Base-by-base conservation (phyloP, 139 green algal species). In the Closterium sp. region DNA sequence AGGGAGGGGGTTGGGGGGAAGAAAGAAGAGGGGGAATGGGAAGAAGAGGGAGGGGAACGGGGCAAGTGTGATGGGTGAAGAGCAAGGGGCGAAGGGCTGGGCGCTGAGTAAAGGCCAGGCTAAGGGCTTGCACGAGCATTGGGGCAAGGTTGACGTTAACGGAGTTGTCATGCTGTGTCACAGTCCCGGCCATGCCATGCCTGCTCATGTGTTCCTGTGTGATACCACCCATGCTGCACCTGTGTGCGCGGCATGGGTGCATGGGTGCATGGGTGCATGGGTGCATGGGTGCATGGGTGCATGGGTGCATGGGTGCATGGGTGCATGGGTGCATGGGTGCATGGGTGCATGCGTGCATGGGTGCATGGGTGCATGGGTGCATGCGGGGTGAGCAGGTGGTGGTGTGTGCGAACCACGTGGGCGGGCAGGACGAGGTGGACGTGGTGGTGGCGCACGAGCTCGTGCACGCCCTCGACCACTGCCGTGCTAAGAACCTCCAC, bases 381-480 rank as follows among this genome's bases (percentile, higher is more conserved):
- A n/a, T n/a, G n/a, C n/a, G n/a, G n/a, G n/a, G n/a, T n/a, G n/a
- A n/a, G 42, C 92, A 94, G 92, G 96, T 99, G 9, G 96, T 98
- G 17, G 90, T 99, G 9, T 99, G 97, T 94, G 95, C 97, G 94
- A 99, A 99, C 95, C 96, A 98, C 34, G 90, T 99, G 70, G 79
- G 90, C 45, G 94, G 85, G 17, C 94, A 97, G 84, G 91, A 96
- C 34, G 97, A 99, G 91, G 96, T 99, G 5, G 92, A 97, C 87
- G 94, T 96, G 29, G 95, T 96, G 0, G 89, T 99, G 70, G 93
- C 96, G 11, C 98, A 99, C 94, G 98, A 99, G 96, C 96, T 99
- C 2, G 96, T 99, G 27, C 98, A 99, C 93, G 97, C 98, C 1
- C 99, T 98, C 93, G 98, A 99, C 95, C 96, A 98, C 32, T 38